Conservation (phyloP, 2,329 filamentous ascomycete species). For the Alternaria conjuncta region DNA sequence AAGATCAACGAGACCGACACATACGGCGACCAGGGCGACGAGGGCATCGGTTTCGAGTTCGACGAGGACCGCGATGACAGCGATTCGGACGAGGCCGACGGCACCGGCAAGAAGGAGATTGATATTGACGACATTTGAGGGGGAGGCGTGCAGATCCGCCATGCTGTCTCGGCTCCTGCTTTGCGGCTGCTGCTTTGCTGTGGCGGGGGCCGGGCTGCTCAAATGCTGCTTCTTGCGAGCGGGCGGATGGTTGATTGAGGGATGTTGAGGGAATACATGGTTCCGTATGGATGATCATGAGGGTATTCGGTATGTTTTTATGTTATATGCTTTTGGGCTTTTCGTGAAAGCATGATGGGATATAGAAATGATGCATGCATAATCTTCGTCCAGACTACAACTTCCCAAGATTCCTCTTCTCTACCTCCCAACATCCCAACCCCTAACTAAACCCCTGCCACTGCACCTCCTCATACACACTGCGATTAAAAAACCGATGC, state of each 20-base stretch:
- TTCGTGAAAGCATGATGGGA: slow-evolving; percentile 1
- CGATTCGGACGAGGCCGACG: slow-evolving; percentile 59
- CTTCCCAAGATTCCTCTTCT: neutral
- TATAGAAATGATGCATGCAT: slow-evolving; percentile 10
- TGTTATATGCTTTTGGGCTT: neutral
- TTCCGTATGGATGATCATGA: neutral
- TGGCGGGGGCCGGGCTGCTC: slow-evolving; percentile 38
- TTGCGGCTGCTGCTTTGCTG: slow-evolving; percentile 20
- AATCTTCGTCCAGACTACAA: neutral
- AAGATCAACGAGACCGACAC: slow-evolving; percentile 99
- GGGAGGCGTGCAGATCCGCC: slow-evolving; percentile 36
- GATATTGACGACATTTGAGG: slow-evolving; percentile 91
- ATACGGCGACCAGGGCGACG: slow-evolving; percentile 87
- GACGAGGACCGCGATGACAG: slow-evolving; percentile 81
- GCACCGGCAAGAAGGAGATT: slow-evolving; percentile 77
- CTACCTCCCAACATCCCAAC: neutral
- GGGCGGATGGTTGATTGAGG: slow-evolving; percentile 38
- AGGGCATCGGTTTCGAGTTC: slow-evolving; percentile 96
- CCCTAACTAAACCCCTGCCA: slow-evolving; percentile 24
- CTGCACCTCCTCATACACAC: slow-evolving; percentile 52
- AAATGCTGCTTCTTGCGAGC: slow-evolving; percentile 50
- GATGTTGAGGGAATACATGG: neutral
- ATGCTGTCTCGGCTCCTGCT: slow-evolving; percentile 43
- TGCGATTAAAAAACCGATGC: slow-evolving; percentile 77
- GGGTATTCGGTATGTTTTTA: neutral